These are phyloP conservation scores for Mycena pura DNA, from an alignment of 768 basidiomycete species.

Conservation along the genomic window DNA sequence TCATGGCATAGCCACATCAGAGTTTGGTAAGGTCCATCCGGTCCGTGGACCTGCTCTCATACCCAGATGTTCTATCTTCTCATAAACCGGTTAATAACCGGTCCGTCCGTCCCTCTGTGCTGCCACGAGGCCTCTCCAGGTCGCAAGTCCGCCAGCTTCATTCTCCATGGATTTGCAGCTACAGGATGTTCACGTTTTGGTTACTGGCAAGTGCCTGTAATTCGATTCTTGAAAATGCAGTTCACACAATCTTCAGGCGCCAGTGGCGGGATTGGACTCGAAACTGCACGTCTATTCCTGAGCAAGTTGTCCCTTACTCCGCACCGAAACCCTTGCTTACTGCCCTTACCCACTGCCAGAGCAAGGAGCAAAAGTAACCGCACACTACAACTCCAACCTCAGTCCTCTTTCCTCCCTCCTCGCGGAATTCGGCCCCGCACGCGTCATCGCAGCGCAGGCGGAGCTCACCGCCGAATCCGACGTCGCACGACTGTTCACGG, in stretches of 20 bases:
- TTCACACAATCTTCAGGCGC: constrained; percentile 54
- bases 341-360: constrained; percentile 45
- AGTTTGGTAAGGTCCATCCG: too few relatives aligned
- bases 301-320: constrained; percentile 41
- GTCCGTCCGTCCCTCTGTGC: too few relatives aligned
- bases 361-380: constrained; percentile 74
- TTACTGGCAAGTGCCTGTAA: constrained; percentile 53
- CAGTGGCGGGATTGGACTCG: constrained; percentile 78
- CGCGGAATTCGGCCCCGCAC: constrained; percentile 41
- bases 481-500: constrained; percentile 57
- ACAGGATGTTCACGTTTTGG: constrained; percentile 66
- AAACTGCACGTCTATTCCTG: constrained; percentile 62
- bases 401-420: constrained; percentile 47
- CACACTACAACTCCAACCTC: constrained; percentile 70
- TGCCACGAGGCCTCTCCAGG: too few relatives aligned
- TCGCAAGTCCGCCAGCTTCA: too few relatives aligned
- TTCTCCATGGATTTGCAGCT: constrained; percentile 64
- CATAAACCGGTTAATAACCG: too few relatives aligned
- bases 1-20: too few relatives aligned
- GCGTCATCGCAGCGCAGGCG: constrained; percentile 53
- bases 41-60: too few relatives aligned
- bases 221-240: neutral
- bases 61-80: too few relatives aligned
- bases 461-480: constrained; percentile 65
- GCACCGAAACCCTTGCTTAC: constrained; percentile 63